These are phyloP conservation scores for Seiridium cupressi DNA, from an alignment of 2,329 filamentous ascomycete genomes.

Conservation along the genomic window DNA sequence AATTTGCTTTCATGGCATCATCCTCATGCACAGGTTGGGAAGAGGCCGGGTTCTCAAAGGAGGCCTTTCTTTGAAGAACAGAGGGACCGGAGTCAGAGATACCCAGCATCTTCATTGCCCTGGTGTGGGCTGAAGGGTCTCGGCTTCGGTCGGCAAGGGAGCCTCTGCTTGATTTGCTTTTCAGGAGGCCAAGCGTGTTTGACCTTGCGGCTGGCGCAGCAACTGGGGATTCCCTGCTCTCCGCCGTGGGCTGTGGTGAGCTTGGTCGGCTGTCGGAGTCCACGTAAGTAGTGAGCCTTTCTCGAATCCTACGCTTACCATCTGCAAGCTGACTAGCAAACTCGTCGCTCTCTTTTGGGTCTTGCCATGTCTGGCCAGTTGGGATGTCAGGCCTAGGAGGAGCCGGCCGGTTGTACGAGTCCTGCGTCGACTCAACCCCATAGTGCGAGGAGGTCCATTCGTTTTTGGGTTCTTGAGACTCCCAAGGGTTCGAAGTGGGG, in stretches of 20 bases:
- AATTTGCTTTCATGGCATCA: background rate
- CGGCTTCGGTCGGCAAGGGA: constrained; percentile 53
- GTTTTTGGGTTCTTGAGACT: constrained; percentile 28
- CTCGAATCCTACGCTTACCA: constrained; percentile 68
- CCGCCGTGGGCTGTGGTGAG: constrained; percentile 35
- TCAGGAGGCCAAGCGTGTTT: constrained; percentile 63
- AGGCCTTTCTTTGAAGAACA: constrained; percentile 8
- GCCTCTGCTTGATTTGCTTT: constrained; percentile 65
- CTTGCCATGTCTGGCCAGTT: background rate
- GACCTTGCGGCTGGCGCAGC: constrained; percentile 34
- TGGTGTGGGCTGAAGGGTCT: constrained; percentile 41
- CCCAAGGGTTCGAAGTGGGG: constrained; percentile 43
- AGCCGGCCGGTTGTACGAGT: background rate
- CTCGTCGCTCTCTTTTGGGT: constrained; percentile 50
- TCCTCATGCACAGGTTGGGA: constrained; percentile 14
- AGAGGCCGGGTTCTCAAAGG: constrained; percentile 9
- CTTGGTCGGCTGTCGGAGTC: constrained; percentile 57
- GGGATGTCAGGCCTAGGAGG: background rate
- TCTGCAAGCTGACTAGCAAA: constrained; percentile 73
- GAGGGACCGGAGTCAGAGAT: constrained; percentile 42
- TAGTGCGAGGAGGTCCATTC: constrained; percentile 17
- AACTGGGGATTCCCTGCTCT: constrained; percentile 29
- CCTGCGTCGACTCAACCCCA: background rate
- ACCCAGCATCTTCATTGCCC: constrained; percentile 61
- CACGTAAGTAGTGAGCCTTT: constrained; percentile 68